Conservation (phyloP, 495 filamentous ascomycete species). For the Hypoxylon rickii region DNA sequence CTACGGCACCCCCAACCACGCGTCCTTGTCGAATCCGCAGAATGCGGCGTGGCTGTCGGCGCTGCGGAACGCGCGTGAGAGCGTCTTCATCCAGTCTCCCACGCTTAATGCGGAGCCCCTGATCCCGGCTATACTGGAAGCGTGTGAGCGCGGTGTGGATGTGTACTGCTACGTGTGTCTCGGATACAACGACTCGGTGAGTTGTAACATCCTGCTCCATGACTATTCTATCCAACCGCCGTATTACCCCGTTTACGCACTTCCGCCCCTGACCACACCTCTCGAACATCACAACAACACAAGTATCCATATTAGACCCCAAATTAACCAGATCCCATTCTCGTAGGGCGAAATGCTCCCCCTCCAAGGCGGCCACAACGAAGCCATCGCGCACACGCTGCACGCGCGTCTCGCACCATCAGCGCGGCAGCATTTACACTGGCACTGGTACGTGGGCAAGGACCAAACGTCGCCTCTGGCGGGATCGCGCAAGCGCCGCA, state of each 20-base stretch:
- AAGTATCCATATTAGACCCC: too few species aligned
- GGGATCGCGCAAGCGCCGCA: slow-evolving; percentile 63
- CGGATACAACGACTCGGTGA: slow-evolving; percentile 73
- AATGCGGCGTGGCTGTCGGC: slow-evolving; percentile 68
- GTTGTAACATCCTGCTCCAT: slow-evolving; percentile 8
- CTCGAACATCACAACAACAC: too few species aligned
- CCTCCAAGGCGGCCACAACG: slow-evolving; percentile 76
- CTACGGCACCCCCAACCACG: slow-evolving; percentile 64
- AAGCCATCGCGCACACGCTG: slow-evolving; percentile 64
- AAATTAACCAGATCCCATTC: too few species aligned
- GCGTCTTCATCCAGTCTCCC: slow-evolving; percentile 75
- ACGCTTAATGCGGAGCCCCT: slow-evolving; percentile 75
- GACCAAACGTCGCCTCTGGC: slow-evolving; percentile 70
- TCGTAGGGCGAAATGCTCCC: slow-evolving; percentile 75
- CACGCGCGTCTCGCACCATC: slow-evolving; percentile 52
- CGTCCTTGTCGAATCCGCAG: slow-evolving; percentile 65
- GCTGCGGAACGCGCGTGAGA: slow-evolving; percentile 62
- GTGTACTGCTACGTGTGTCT: slow-evolving; percentile 73
- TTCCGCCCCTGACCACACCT: too few species aligned
- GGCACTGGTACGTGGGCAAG: slow-evolving; percentile 71
- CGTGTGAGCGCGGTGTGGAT: slow-evolving; percentile 66
- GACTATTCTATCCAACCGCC: too few species aligned
- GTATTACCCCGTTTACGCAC: too few species aligned
- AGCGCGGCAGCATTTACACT: slow-evolving; percentile 56
- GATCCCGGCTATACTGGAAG: slow-evolving; percentile 53